Conservation (phyloP, 2,329 filamentous ascomycete species). For the Arthrobotrys musiformis region DNA sequence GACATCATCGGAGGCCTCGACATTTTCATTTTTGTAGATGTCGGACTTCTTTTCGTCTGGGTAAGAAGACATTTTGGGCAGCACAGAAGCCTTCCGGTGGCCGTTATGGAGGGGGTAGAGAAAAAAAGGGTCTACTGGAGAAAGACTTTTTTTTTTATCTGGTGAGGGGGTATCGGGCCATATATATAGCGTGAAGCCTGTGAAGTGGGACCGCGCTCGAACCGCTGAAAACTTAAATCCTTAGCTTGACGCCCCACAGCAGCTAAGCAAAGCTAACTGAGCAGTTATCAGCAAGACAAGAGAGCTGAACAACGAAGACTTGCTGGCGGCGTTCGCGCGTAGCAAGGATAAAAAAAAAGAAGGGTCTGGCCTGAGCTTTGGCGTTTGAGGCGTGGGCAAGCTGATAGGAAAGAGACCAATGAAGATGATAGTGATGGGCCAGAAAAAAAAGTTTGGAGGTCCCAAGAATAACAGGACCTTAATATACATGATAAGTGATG, state of each 20-base stretch:
- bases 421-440: neutral
- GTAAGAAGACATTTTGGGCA: conserved; percentile 7
- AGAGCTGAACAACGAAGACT: neutral
- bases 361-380: neutral
- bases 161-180: neutral
- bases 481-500: neutral
- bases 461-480: neutral
- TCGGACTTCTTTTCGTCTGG: conserved; percentile 7
- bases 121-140: neutral
- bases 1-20: conserved; percentile 2
- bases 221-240: neutral
- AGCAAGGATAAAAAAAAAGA: neutral
- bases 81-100: neutral
- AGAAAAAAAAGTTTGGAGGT: neutral
- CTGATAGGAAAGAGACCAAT: neutral
- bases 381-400: neutral
- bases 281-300: neutral
- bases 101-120: too few relatives aligned
- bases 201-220: neutral
- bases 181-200: neutral
- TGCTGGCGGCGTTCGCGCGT: neutral
- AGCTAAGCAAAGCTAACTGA: neutral
- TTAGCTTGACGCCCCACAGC: neutral
- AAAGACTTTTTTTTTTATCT: neutral
- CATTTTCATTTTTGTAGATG: neutral